Evolutionary conservation across 352 stramenopile species (phyloP).

Genomic region (Phytophthora agathidicida): DNA sequence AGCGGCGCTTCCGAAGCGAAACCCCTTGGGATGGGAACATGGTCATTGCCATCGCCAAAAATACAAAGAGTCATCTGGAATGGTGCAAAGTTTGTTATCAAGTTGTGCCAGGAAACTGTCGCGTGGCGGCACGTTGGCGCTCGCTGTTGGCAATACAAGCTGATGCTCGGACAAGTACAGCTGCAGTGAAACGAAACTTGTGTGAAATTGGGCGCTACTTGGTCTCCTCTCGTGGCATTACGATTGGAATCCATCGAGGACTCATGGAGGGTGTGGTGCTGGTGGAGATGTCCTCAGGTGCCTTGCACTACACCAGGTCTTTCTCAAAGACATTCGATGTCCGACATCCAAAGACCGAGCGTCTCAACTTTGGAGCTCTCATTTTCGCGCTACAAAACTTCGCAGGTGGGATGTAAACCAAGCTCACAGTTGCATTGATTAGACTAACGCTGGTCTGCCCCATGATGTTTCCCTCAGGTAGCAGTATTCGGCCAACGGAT

Average conservation of each 20-base stretch:
- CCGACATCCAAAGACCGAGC: constrained; percentile 54
- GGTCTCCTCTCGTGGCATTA: neutral
- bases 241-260: neutral
- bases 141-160: neutral
- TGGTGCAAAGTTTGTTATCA: too few relatives aligned
- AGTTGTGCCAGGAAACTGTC: constrained; percentile 16
- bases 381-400: constrained; percentile 76
- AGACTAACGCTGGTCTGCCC: neutral
- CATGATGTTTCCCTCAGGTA: constrained; percentile 7
- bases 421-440: neutral
- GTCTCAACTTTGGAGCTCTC: constrained; percentile 65
- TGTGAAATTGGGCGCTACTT: neutral
- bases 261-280: constrained; percentile 67
- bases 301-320: constrained; percentile 57
- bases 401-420: constrained; percentile 27
- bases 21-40: constrained; percentile 5
- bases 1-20: constrained; percentile 27
- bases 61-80: neutral
- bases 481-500: constrained; percentile 24
- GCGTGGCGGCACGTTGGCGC: neutral
- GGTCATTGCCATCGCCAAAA: constrained; percentile 25
- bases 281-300: constrained; percentile 51
- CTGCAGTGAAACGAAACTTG: too few relatives aligned
- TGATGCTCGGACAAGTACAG: neutral
- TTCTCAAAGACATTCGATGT: constrained; percentile 55